A percentile compares a stretch with the other conserved stretches of the same genome.
Evolutionary conservation across 805 yeast species (phyloP).

Genomic region (Wilhelminamyces savonicus): DNA sequence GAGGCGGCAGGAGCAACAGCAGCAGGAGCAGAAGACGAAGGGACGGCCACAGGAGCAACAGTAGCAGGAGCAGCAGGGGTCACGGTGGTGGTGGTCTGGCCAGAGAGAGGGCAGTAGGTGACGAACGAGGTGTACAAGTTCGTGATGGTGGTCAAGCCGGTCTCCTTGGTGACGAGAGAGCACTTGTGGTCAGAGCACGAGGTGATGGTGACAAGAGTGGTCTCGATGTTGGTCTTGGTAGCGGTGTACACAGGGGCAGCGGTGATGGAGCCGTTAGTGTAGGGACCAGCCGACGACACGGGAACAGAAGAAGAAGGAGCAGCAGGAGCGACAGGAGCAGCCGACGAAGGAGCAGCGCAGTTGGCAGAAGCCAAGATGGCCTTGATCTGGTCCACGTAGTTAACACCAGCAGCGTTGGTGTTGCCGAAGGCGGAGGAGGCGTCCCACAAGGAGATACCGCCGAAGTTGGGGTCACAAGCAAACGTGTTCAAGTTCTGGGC

Average conservation of each 20-base stretch:
- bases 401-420: conserved; percentile 15
- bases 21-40: no score
- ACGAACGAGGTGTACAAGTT: conserved; percentile 1
- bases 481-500: conserved; percentile 9
- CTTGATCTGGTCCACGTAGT: conserved; percentile 34
- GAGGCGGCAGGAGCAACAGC: conserved; percentile 10
- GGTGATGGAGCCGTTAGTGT: no score
- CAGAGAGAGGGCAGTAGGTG: conserved; percentile 13
- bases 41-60: conserved; percentile 10
- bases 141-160: conserved; percentile 15
- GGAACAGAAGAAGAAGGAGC: no score
- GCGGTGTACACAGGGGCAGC: no score
- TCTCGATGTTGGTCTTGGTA: no score
- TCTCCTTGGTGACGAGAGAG: conserved; percentile 9
- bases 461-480: conserved; percentile 32
- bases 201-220: conserved; percentile 16
- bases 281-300: no score
- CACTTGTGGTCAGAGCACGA: conserved; percentile 22
- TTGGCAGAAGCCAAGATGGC: conserved; percentile 18
- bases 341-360: conserved; percentile 2
- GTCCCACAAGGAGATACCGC: conserved; percentile 84
- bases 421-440: conserved; percentile 41
- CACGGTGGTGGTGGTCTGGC: conserved; percentile 3
- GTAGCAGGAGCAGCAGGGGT: conserved; percentile 7
- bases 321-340: no score